Evolutionary conservation across 1,284 basidiomycete genomes (phyloP).

Genomic region (Tilletia horrida): DNA sequence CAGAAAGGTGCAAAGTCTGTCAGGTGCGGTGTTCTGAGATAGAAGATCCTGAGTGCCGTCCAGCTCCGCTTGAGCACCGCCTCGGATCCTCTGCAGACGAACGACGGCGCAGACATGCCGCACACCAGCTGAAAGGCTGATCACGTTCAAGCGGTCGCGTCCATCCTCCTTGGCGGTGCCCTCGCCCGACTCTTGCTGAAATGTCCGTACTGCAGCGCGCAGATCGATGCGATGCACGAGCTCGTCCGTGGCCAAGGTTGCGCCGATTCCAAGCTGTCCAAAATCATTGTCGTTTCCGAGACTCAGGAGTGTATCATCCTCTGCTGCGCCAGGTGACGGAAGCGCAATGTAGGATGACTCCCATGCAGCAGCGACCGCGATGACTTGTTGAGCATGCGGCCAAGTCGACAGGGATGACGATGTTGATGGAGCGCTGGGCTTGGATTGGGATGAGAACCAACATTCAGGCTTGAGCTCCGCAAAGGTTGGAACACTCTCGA

Average conservation of each 20-base stretch:
- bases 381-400: too few relatives aligned
- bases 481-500: neutral
- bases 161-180: neutral
- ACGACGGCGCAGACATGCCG: slow-evolving; percentile 12
- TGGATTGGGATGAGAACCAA: too few relatives aligned
- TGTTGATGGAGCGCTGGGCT: too few relatives aligned
- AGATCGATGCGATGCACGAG: slow-evolving; percentile 2
- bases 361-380: neutral
- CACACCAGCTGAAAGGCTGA: neutral
- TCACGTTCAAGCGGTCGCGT: neutral
- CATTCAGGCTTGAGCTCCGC: too few relatives aligned
- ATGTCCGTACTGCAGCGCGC: neutral
- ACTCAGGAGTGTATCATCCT: slow-evolving; percentile 12
- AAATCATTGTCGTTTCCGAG: slow-evolving; percentile 21
- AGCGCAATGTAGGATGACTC: slow-evolving; percentile 7
- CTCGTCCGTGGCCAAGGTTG: neutral
- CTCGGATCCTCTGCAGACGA: neutral
- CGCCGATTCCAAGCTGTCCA: slow-evolving; percentile 17
- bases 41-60: too few relatives aligned
- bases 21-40: too few relatives aligned
- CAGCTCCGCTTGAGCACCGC: too few relatives aligned
- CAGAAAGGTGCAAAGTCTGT: neutral
- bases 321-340: neutral
- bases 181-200: neutral
- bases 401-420: too few relatives aligned